Percentiles rank a stretch among this genome's conserved stretches.
Evolutionary conservation across 495 filamentous ascomycete species (phyloP).

Genomic region (Thermothielavioides terrestris): DNA sequence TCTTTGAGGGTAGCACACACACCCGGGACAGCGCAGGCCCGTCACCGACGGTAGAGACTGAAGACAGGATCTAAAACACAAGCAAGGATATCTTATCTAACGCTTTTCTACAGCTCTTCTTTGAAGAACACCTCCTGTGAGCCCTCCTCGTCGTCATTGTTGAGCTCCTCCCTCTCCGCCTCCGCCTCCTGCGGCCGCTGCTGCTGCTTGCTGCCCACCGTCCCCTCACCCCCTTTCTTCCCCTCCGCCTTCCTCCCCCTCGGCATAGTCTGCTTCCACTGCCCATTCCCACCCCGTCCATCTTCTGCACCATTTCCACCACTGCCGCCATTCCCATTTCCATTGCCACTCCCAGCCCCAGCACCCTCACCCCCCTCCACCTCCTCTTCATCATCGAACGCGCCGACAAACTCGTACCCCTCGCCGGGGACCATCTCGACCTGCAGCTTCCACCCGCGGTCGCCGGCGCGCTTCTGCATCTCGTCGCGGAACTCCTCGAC

Average conservation of each 20-base stretch:
- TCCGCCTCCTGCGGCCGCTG: not conserved
- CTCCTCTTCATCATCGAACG: slow-evolving; percentile 39
- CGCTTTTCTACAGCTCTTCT: slow-evolving; percentile 33
- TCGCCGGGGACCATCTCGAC: slow-evolving; percentile 37
- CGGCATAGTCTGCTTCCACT: not conserved
- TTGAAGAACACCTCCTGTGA: slow-evolving; percentile 41
- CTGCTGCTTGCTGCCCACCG: not conserved
- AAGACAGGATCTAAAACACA: slow-evolving; percentile 73
- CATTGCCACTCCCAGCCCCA: slow-evolving; percentile 24
- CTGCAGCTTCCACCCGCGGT: slow-evolving; percentile 48
- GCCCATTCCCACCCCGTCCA: not conserved
- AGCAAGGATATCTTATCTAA: slow-evolving; percentile 32
- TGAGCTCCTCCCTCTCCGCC: not conserved
- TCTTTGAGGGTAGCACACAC: too few species aligned
- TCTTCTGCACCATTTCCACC: not conserved
- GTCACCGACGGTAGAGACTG: too few species aligned
- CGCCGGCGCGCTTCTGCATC: slow-evolving; percentile 41
- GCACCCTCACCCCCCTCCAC: not conserved
- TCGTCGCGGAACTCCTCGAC: slow-evolving; percentile 57
- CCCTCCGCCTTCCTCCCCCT: not conserved
- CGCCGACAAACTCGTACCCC: slow-evolving; percentile 32
- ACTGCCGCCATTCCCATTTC: too few species aligned
- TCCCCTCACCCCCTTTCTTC: not conserved
- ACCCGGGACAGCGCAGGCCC: too few species aligned
- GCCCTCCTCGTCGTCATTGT: slow-evolving; percentile 25